Conservation (phyloP, 23 red algal genomes). For the Gracilaria domingensis region DNA sequence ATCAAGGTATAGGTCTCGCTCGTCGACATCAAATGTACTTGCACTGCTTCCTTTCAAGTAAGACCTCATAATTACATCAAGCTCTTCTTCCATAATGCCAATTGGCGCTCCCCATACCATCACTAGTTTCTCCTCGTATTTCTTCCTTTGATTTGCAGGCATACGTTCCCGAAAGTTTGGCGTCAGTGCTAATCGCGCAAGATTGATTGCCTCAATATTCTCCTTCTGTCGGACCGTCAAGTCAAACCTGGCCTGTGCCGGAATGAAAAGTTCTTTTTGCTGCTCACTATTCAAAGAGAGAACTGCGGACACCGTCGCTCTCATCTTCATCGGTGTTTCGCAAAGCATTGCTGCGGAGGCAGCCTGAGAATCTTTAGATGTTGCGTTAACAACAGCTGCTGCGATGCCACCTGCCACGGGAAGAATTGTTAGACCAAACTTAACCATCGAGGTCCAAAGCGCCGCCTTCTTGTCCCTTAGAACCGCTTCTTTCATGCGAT, state of each 20-base stretch:
- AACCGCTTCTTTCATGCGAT: conserved; percentile 22
- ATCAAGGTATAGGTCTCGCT: not conserved
- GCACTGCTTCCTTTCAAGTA: conserved; percentile 25
- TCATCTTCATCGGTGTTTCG: conserved; percentile 28
- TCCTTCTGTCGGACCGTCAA: conserved; percentile 8
- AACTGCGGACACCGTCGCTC: conserved; percentile 4
- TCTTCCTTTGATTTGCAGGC: conserved; percentile 17
- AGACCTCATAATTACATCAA: not conserved
- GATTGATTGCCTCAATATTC: conserved; percentile 8
- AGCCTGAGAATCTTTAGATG: conserved; percentile 1
- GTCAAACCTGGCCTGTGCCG: conserved; percentile 4
- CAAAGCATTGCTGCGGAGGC: conserved; percentile 18
- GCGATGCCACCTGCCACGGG: conserved; percentile 10
- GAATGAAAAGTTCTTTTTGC: conserved; percentile 7
- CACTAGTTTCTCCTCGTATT: conserved; percentile 7
- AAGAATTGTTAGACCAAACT: conserved; percentile 15
- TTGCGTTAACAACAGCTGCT: conserved; percentile 9
- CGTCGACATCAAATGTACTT: conserved; percentile 4
- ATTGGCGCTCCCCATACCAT: conserved; percentile 7
- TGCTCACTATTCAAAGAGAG: conserved; percentile 1
- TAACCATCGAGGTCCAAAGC: conserved; percentile 8
- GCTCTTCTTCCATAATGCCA: conserved; percentile 11
- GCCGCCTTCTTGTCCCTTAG: not conserved
- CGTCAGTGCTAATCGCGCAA: not conserved
- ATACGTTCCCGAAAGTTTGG: not conserved